Evolutionary conservation across 805 yeast genomes (phyloP).

Genomic region (Yamadazyma scolyti): DNA sequence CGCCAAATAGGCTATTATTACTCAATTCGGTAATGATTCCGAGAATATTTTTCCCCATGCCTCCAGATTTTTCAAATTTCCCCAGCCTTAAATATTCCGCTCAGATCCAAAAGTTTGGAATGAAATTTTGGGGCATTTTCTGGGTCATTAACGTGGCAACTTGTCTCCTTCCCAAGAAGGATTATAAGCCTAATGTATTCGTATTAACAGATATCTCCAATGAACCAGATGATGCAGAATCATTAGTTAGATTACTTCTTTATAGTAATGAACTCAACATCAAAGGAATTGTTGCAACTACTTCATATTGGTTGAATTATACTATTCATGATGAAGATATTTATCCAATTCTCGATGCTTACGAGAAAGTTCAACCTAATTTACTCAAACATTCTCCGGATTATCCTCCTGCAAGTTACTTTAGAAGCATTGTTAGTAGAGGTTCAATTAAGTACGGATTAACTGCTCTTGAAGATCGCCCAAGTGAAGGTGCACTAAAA

Average conservation of each 20-base stretch:
- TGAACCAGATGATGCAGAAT: slow-evolving; percentile 12
- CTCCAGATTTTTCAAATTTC: too few species aligned
- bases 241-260: slow-evolving; percentile 22
- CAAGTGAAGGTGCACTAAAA: slow-evolving; percentile 20
- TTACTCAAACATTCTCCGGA: slow-evolving; percentile 19
- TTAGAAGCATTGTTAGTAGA: slow-evolving; percentile 17
- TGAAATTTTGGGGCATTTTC: too few species aligned
- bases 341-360: slow-evolving; percentile 26
- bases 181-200: slow-evolving; percentile 21
- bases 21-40: too few species aligned
- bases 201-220: slow-evolving; percentile 26
- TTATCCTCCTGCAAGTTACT: slow-evolving; percentile 21
- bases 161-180: slow-evolving; percentile 12
- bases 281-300: slow-evolving; percentile 27
- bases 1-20: too few species aligned
- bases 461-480: slow-evolving; percentile 11
- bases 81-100: too few species aligned
- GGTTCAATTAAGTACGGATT: slow-evolving; percentile 23
- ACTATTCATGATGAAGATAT: slow-evolving; percentile 26
- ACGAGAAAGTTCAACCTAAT: slow-evolving; percentile 19
- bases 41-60: too few species aligned
- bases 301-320: slow-evolving; percentile 27
- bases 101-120: too few species aligned
- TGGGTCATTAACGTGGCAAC: too few species aligned
- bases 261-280: slow-evolving; percentile 24